Percentiles rank a stretch among this genome's conserved stretches.
Conservation (phyloP, 768 basidiomycete species). For the Macrolepiota albuminosa region DNA sequence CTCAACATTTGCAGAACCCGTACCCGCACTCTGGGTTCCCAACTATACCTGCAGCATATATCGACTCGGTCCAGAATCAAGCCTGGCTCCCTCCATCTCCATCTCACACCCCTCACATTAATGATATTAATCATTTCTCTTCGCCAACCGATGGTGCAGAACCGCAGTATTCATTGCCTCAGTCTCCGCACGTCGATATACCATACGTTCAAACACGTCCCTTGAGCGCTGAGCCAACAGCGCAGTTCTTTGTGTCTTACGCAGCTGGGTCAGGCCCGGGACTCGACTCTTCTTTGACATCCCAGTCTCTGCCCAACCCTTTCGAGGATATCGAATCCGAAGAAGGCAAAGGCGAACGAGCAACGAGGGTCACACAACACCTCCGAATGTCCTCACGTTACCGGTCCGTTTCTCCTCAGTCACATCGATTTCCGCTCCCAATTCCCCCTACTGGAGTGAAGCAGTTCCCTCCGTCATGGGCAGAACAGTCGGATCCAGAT, state of each 20-base stretch:
- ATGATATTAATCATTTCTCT: conserved; percentile 23
- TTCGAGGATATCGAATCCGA: conserved; percentile 29
- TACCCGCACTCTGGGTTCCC: conserved; percentile 32
- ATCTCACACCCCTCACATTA: conserved; percentile 24
- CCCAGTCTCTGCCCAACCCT: conserved; percentile 11
- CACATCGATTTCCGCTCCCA: conserved; percentile 48
- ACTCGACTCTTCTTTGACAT: conserved; percentile 8
- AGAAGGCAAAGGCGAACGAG: conserved; percentile 58
- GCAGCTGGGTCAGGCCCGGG: conserved; percentile 15
- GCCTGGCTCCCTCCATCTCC: conserved; percentile 45
- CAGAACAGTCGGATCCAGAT: neutral
- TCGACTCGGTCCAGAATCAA: conserved; percentile 35
- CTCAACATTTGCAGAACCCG: conserved; percentile 22
- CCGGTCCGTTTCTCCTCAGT: conserved; percentile 58
- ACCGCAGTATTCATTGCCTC: conserved; percentile 31
- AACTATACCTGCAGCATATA: conserved; percentile 31
- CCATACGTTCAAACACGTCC: conserved; percentile 13
- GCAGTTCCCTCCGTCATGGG: neutral
- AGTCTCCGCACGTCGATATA: conserved; percentile 17
- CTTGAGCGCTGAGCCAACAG: conserved; percentile 9
- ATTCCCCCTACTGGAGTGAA: conserved; percentile 15
- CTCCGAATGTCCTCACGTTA: conserved; percentile 51
- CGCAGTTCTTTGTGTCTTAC: conserved; percentile 9
- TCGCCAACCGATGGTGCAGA: conserved; percentile 17
- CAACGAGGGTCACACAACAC: conserved; percentile 55